These are phyloP conservation scores for Acanthamoeba lugdunensis DNA, from an alignment of 208 protist genomes.

Conservation along the genomic window DNA sequence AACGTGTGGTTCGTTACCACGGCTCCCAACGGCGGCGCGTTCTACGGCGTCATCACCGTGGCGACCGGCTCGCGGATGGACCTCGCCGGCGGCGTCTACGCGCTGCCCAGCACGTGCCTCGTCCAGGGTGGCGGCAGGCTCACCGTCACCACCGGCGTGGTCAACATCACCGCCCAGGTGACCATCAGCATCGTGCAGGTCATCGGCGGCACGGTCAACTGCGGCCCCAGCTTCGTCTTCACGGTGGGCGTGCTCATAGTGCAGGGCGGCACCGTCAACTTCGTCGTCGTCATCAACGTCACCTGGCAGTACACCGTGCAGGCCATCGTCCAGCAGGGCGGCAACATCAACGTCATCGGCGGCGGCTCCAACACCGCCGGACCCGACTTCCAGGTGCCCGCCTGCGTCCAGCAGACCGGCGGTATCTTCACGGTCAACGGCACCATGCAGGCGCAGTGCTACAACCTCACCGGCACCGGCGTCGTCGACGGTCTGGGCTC, in stretches of 20 bases:
- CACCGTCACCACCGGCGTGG: constrained; percentile 28
- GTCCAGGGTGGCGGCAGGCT: constrained; percentile 58
- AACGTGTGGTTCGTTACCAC: constrained; percentile 25
- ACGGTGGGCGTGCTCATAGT: constrained; percentile 56
- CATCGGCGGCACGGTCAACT: constrained; percentile 66
- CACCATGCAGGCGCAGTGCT: constrained; percentile 39
- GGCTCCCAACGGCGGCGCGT: constrained; percentile 19
- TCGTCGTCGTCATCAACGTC: constrained; percentile 36
- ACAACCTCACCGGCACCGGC: constrained; percentile 50
- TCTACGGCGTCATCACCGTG: constrained; percentile 19
- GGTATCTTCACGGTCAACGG: constrained; percentile 36
- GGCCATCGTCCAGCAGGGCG: constrained; percentile 55
- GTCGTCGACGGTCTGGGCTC: constrained; percentile 9
- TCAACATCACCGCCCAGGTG: constrained; percentile 32
- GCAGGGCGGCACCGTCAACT: constrained; percentile 47
- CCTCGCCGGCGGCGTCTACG: constrained; percentile 57
- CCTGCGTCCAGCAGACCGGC: constrained; percentile 18
- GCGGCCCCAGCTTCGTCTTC: constrained; percentile 43
- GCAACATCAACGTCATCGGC: constrained; percentile 44
- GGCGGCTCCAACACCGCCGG: background rate
- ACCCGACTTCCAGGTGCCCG: constrained; percentile 3
- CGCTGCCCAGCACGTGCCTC: background rate
- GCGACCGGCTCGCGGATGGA: constrained; percentile 17
- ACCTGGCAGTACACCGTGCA: constrained; percentile 52
- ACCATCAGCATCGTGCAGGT: constrained; percentile 61